Evolutionary conservation across 2,329 filamentous ascomycete species (phyloP).

Genomic region (Aspergillus eucalypticola): DNA sequence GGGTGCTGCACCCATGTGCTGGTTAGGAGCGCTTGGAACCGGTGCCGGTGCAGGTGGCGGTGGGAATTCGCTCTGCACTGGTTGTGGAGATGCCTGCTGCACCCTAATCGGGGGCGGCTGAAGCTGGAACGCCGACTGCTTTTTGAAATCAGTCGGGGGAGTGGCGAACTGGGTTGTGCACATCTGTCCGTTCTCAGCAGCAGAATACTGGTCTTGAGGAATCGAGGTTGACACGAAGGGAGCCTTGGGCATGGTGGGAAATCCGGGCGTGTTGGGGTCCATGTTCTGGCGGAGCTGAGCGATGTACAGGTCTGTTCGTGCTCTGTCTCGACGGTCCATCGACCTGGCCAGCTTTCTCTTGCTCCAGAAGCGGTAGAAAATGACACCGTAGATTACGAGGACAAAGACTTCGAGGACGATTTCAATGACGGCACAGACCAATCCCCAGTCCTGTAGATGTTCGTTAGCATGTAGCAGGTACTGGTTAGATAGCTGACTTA

Average conservation of each 20-base stretch:
- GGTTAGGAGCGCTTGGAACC: constrained; percentile 49
- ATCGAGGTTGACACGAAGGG: constrained; percentile 41
- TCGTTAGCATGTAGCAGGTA: constrained; percentile 28
- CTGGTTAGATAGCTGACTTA: constrained; percentile 44
- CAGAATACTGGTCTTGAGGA: constrained; percentile 47
- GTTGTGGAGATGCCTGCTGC: constrained; percentile 73
- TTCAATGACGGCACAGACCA: constrained; percentile 97
- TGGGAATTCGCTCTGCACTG: constrained; percentile 64
- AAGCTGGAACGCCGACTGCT: constrained; percentile 71
- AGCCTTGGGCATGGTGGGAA: constrained; percentile 67
- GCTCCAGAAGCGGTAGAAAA: constrained; percentile 97
- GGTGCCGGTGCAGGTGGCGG: constrained; percentile 34
- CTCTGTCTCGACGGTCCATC: constrained; percentile 93
- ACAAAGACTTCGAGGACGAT: constrained; percentile 88
- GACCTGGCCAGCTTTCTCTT: constrained; percentile 95
- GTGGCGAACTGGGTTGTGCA: constrained; percentile 55
- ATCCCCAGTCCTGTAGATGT: constrained; percentile 74
- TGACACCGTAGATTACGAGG: constrained; percentile 87
- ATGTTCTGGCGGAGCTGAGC: constrained; percentile 81
- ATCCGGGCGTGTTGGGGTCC: constrained; percentile 90
- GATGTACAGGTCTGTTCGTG: constrained; percentile 92
- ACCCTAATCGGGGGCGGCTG: constrained; percentile 80
- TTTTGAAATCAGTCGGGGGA: constrained; percentile 62
- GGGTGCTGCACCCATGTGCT: constrained; percentile 69
- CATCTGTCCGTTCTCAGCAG: constrained; percentile 57